Evolutionary conservation across 306 rosid species (phyloP).

Genomic region (Leucaena leucocephala): DNA sequence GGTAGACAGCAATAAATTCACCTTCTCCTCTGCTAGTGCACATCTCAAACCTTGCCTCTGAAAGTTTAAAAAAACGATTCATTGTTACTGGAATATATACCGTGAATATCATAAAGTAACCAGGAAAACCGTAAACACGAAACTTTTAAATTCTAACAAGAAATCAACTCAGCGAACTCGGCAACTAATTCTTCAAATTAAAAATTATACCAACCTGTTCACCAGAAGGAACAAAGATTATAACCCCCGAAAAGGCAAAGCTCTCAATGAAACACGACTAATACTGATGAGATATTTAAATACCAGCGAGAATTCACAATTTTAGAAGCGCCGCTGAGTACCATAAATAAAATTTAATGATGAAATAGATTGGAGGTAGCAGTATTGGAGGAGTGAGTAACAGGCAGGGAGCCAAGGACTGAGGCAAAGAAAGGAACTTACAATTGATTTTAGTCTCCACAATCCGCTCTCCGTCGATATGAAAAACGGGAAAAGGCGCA

Average conservation of each 20-base stretch:
- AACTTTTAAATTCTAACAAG: not conserved
- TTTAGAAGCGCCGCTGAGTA: not conserved
- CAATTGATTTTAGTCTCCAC: not conserved
- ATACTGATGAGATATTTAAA: not conserved
- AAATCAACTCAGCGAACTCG: not conserved
- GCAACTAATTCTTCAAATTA: not conserved
- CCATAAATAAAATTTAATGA: not conserved
- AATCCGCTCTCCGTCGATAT: not conserved
- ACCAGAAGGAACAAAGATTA: too few species aligned
- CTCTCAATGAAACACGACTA: not conserved
- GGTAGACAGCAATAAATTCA: not conserved
- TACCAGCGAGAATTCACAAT: not conserved
- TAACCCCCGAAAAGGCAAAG: not conserved
- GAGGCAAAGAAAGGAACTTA: not conserved
- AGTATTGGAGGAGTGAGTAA: not conserved
- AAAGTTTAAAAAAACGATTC: constrained; percentile 13
- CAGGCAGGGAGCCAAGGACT: not conserved
- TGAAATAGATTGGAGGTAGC: not conserved
- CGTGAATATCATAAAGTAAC: not conserved
- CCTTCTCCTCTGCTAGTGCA: constrained; percentile 29
- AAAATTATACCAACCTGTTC: not conserved
- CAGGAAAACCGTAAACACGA: not conserved
- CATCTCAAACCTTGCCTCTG: constrained; percentile 30
- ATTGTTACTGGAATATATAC: not conserved
- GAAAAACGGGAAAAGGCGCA: not conserved